Base-by-base conservation (phyloP, 352 stramenopile species). In the Globisporangium cystogenes region DNA sequence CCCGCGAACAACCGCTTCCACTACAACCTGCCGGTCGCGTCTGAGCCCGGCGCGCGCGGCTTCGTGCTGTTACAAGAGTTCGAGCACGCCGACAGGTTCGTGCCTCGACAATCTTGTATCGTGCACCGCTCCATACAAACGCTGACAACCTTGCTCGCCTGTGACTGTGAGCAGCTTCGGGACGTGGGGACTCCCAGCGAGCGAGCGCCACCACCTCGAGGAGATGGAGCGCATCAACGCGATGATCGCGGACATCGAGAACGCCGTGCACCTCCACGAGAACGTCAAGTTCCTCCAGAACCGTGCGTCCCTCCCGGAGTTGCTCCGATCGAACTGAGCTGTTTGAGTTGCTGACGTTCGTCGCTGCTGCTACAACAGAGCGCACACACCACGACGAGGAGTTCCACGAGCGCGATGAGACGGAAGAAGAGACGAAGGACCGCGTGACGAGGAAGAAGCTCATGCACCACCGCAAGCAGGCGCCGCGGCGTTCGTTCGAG, bases 171-270 rank as follows among this genome's bases (percentile, higher is more conserved):
- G 5, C 29, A 65, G 55, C 29, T 72, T 71, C 31, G 66, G 40
- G 31, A 68, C 68, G 10, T 51, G 55, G 54, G 48, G 68, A 26
- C 64, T 90, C 43, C 71, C 79, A 16, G 42, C 64, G 24, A 73
- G 63, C 18, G 79, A 90, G 54, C 76, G 70, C 41, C 66, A 80
- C 42, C 72, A 84, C 20, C 53, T 90, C 4, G 66, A 82, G 47
- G 76, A 90, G 57, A 90, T 90, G 79, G 75, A 90, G 41, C 75
- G 73, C 46, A 65, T 87, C 46, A 90, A 90, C 54, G 27, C 65
- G 41, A 73, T 90, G 31, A 87, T 90, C 59, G 64, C 78, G 36
- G 74, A 88, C 46, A 69, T 90, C 23, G 79, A 90, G 63, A 82
- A 84, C 54, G 63, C 74, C 23, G 68, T 82, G 37, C 72, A 88